A percentile compares a stretch with the other conserved stretches of the same genome.
phyloP scores from a whole-genome alignment of 2,329 filamentous ascomycete species.

The Alternaria viburni region DNA sequence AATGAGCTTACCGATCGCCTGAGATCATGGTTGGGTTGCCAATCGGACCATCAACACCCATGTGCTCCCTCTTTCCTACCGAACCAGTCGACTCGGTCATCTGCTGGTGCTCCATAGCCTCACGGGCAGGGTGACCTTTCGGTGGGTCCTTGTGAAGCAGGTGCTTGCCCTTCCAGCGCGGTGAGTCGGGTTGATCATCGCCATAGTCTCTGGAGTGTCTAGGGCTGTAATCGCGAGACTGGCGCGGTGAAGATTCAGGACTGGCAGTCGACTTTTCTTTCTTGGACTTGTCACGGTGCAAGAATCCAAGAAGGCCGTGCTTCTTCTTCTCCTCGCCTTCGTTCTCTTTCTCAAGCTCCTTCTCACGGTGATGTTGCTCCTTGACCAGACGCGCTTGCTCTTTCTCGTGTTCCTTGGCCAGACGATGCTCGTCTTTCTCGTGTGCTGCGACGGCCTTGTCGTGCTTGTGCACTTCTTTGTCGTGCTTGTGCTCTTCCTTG shows the following conservation, averaged over 20 bases:
- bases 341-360: slow-evolving; percentile 27
- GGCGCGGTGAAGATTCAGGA: slow-evolving; percentile 24
- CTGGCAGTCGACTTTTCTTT: slow-evolving; percentile 30
- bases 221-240: slow-evolving; percentile 26
- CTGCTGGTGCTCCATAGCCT: slow-evolving; percentile 30
- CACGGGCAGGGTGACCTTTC: slow-evolving; percentile 40
- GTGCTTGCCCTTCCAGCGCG: slow-evolving; percentile 39
- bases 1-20: slow-evolving; percentile 35
- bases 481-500: slow-evolving; percentile 26
- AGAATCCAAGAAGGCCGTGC: slow-evolving; percentile 47
- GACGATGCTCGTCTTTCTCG: slow-evolving; percentile 24
- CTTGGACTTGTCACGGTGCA: slow-evolving; percentile 52
- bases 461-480: slow-evolving; percentile 24
- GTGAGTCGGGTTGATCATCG: slow-evolving; percentile 22
- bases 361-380: slow-evolving; percentile 22
- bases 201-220: slow-evolving; percentile 34
- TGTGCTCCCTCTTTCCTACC: slow-evolving; percentile 31
- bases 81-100: slow-evolving; percentile 10
- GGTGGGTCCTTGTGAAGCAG: slow-evolving; percentile 53
- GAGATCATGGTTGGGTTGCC: slow-evolving; percentile 32
- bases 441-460: slow-evolving; percentile 21
- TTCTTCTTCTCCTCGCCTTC: slow-evolving; percentile 46
- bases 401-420: slow-evolving; percentile 13
- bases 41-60: slow-evolving; percentile 41
- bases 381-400: slow-evolving; percentile 21